Evolutionary conservation across 2,329 filamentous ascomycete genomes (phyloP).

Genomic region (Paecilomyces niveus): DNA sequence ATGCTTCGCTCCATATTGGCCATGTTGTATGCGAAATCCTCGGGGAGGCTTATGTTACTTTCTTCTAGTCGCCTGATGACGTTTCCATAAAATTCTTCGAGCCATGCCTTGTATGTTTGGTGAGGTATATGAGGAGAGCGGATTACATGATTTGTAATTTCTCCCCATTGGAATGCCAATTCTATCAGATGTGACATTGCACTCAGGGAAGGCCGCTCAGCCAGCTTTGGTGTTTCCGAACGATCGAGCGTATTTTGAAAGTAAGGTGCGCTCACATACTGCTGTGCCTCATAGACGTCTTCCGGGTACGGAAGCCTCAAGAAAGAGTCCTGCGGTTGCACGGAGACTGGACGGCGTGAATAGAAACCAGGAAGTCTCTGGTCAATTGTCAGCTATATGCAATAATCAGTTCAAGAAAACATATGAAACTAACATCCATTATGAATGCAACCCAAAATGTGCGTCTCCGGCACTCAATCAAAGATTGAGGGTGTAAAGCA

Average conservation of each 20-base stretch:
- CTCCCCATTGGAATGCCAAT: slow-evolving; percentile 59
- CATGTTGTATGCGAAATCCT: slow-evolving; percentile 47
- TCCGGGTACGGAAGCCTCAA: slow-evolving; percentile 58
- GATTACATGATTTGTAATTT: slow-evolving; percentile 55
- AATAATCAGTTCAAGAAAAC: slow-evolving; percentile 12
- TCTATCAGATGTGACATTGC: slow-evolving; percentile 56
- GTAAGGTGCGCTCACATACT: slow-evolving; percentile 50
- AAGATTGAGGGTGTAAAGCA: slow-evolving; percentile 50
- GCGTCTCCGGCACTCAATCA: slow-evolving; percentile 60
- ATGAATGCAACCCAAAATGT: slow-evolving; percentile 68
- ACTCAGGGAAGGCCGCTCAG: slow-evolving; percentile 36
- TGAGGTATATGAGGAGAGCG: slow-evolving; percentile 42
- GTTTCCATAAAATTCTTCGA: slow-evolving; percentile 48
- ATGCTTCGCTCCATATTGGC: slow-evolving; percentile 53
- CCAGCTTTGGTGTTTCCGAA: slow-evolving; percentile 25
- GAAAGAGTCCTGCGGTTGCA: slow-evolving; percentile 60
- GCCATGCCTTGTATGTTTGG: slow-evolving; percentile 37
- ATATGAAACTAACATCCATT: slow-evolving; percentile 49
- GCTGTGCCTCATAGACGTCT: slow-evolving; percentile 55
- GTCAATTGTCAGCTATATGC: slow-evolving; percentile 8
- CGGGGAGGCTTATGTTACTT: slow-evolving; percentile 55
- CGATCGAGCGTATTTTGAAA: slow-evolving; percentile 50
- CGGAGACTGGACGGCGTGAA: slow-evolving; percentile 46
- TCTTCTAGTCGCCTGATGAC: slow-evolving; percentile 46
- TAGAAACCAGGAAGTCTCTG: slow-evolving; percentile 56